Evolutionary conservation across 768 basidiomycete genomes (phyloP), one percentile per base, ranked within the genome.

Genomic region (Boletus fagicola): DNA sequence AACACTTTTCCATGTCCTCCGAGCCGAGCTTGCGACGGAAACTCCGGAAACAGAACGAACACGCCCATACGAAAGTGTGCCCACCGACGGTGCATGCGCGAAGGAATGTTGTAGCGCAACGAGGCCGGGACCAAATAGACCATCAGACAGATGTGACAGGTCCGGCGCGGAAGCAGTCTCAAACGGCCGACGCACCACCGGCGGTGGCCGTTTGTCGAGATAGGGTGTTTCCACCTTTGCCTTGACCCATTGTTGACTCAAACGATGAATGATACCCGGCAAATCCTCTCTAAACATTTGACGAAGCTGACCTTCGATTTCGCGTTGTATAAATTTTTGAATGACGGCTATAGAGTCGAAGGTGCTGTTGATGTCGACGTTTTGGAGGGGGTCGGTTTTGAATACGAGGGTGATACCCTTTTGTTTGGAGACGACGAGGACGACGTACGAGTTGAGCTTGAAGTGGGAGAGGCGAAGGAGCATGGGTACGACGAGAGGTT

Each of bases 361-460:
- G 3, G 95, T 98, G 72, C 89, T 91, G 74, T 90, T 94, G 70
- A 99, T 98, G 68, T 98, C 92, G 52, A 99, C 94, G 62, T 93
- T 92, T 75, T 99, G 94, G 39, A 99, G 82, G 2, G 97, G 97
- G 74, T 99, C 97, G 36, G 97, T 98, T 77, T 98, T 98, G 85
- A 99, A 99, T 26, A 98, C 97, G 52, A 99, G 85, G 0, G 97
- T 98, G 69, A 98, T 98, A 43, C 97, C 97, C 68, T 98, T 98
- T 70, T 94, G 92, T 63, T 92, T 91, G 26, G 95, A 98, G 56
- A 99, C 92, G 65, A 98, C 95, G 56, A 99, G 86, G 62, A 98
- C 95, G 65, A 99, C 91, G 68, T 98, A 98, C 33, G 96, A 97
- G 65, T 85, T 87, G 36, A 99, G 87, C 60, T 86, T 87, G 75